Conservation (phyloP, 257 asterid genomes). For the Echium plantagineum region DNA sequence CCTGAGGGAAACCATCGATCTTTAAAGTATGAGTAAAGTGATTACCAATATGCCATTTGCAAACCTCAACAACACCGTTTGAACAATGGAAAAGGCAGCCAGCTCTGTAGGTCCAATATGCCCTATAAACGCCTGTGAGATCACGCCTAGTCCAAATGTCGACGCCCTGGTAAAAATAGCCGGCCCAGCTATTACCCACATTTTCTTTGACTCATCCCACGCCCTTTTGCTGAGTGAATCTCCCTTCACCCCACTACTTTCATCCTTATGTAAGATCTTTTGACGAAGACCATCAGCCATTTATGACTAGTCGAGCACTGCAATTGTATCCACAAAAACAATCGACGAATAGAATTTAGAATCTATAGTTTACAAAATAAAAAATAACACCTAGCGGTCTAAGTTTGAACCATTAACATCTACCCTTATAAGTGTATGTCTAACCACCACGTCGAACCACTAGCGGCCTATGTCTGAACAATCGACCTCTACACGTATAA, state of each 20-base stretch:
- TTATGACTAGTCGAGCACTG: neutral
- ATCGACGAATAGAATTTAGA: neutral
- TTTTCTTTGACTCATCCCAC: slow-evolving; percentile 33
- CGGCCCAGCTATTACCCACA: slow-evolving; percentile 42
- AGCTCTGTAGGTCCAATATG: slow-evolving; percentile 34
- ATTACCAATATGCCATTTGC: slow-evolving; percentile 37
- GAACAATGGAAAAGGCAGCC: slow-evolving; percentile 47
- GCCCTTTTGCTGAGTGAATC: slow-evolving; percentile 10
- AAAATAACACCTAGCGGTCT: too few relatives aligned
- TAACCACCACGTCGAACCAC: too few relatives aligned
- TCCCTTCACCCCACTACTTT: slow-evolving; percentile 2
- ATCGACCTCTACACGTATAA: too few relatives aligned
- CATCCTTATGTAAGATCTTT: neutral
- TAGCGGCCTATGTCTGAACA: too few relatives aligned
- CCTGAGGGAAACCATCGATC: neutral
- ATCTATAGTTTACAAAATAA: too few relatives aligned
- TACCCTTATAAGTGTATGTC: too few relatives aligned
- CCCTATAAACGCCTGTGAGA: slow-evolving; percentile 43
- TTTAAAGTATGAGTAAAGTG: neutral
- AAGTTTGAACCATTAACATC: too few relatives aligned
- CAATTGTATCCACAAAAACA: neutral
- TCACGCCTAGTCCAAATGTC: slow-evolving; percentile 33
- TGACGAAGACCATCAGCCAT: neutral
- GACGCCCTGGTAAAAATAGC: slow-evolving; percentile 38
- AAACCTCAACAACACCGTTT: slow-evolving; percentile 34